Base-by-base conservation (phyloP, 768 basidiomycete species). In the Pisolithus tinctorius region DNA sequence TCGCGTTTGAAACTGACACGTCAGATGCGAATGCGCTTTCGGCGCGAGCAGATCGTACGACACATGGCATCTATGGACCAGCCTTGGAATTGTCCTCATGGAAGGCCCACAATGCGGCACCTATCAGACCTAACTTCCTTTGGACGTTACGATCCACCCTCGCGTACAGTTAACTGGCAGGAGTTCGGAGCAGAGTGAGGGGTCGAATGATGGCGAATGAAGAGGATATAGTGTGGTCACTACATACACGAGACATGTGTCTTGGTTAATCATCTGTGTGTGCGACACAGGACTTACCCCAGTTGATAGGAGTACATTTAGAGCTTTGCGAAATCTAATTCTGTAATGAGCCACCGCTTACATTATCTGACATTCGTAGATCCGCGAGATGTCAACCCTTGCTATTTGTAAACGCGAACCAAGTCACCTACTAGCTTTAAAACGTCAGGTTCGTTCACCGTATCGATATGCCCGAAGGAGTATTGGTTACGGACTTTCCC, bases 61-160 rank as follows among this genome's bases (percentile, higher is more conserved):
- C 86, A 89, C 63, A 91, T 90, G 87, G 86, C 85, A 41, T 84
- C 77, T 34, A 88, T 89, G 76, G 82, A 88, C 59, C 86, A 88
- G 56, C 88, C 88, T 1, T 91, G 88, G 88, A 85, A 88, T 51
- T 90, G 88, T 62, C 88, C 88, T n/a, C 88, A 90, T 62, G 88
- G 88, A 7, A 71, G 88, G 27, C 88, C 88, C 3, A 91, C 88
- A 37, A 88, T 87, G 88, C 82, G 84, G 29, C 86, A 85, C 70
- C 70, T 86, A 27, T 73, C 73, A 44, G 85, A 86, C 62, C 70
- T 87, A 55, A 54, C 46, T 8, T 47, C 53, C 6, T 66, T 70
- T 45, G 60, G 55, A 37, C 52, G 55, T 20, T 58, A 54, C 42
- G 29, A 41, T 10, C 55, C 30, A 29, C 53, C 45, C n/a, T 50